Conservation (phyloP, 139 green algal genomes). For the Chloropicon primus region DNA sequence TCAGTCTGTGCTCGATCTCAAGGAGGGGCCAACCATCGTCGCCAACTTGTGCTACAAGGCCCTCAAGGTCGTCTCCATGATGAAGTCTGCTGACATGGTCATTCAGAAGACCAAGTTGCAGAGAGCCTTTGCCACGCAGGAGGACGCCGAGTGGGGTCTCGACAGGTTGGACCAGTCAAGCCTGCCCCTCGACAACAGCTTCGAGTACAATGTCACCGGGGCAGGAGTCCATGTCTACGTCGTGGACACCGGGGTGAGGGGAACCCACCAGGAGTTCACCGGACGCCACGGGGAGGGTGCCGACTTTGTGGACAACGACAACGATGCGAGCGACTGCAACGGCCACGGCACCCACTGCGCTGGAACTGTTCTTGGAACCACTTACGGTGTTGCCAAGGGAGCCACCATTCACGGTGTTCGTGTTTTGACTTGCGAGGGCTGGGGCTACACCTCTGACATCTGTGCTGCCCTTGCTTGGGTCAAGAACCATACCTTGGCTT, state of each 20-base stretch:
- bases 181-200: slow-evolving; percentile 17
- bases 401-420: slow-evolving; percentile 2
- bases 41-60: not conserved
- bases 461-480: slow-evolving; percentile 10
- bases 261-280: slow-evolving; percentile 30
- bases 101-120: not conserved
- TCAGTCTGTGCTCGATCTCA: not conserved
- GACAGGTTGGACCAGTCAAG: slow-evolving; percentile 24
- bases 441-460: slow-evolving; percentile 1
- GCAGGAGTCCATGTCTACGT: slow-evolving; percentile 30
- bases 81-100: not conserved
- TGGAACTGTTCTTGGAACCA: slow-evolving; percentile 10
- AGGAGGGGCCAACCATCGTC: not conserved
- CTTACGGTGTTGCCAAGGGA: slow-evolving; percentile 13
- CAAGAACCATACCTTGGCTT: not conserved
- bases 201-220: slow-evolving; percentile 21
- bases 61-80: not conserved
- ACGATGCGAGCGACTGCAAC: slow-evolving; percentile 1
- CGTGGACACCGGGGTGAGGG: slow-evolving; percentile 38
- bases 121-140: not conserved
- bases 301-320: slow-evolving; percentile 13
- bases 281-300: slow-evolving; percentile 1
- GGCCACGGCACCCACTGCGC: slow-evolving; percentile 17
- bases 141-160: slow-evolving; percentile 14
- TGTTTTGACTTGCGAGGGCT: slow-evolving; percentile 3